Evolutionary conservation across 768 basidiomycete species (phyloP).

Genomic region (Asterophora parasitica): DNA sequence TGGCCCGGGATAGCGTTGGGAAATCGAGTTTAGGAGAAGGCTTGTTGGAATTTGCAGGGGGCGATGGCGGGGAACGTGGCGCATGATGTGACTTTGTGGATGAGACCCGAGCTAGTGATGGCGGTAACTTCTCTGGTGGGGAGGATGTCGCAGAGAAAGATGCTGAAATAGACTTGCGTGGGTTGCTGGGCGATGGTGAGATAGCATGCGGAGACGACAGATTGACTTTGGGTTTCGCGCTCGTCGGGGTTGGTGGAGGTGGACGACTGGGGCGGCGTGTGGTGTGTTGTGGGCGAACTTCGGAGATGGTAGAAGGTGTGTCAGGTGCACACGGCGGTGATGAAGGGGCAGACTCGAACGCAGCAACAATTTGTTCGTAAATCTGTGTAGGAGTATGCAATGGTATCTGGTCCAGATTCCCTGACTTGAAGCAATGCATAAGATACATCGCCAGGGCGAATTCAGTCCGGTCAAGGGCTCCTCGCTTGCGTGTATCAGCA

Average conservation of each 20-base stretch:
- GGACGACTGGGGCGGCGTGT: neutral
- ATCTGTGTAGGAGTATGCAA: constrained; percentile 26
- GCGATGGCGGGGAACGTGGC: too few species aligned
- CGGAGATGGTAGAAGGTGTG: neutral
- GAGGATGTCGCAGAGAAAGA: neutral
- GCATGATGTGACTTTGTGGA: too few species aligned
- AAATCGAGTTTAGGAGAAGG: too few species aligned
- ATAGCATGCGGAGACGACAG: neutral
- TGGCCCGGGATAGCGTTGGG: too few species aligned
- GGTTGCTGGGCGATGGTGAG: too few species aligned
- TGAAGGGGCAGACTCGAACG: neutral
- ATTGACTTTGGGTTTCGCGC: neutral
- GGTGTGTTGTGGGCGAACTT: neutral
- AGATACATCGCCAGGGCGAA: constrained; percentile 72
- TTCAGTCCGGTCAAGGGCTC: constrained; percentile 58
- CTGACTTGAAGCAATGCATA: constrained; percentile 37
- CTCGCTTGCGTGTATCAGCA: constrained; percentile 54
- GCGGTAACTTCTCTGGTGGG: neutral
- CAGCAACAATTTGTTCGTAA: constrained; percentile 23
- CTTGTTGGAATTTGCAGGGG: too few species aligned
- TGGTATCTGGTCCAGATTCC: constrained; percentile 29
- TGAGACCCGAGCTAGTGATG: too few species aligned
- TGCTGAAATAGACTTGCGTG: too few species aligned
- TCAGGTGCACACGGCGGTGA: neutral
- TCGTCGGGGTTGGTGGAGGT: neutral